phyloP scores from a whole-genome alignment of 1,284 basidiomycete species.

The Phylloporus sp. region DNA sequence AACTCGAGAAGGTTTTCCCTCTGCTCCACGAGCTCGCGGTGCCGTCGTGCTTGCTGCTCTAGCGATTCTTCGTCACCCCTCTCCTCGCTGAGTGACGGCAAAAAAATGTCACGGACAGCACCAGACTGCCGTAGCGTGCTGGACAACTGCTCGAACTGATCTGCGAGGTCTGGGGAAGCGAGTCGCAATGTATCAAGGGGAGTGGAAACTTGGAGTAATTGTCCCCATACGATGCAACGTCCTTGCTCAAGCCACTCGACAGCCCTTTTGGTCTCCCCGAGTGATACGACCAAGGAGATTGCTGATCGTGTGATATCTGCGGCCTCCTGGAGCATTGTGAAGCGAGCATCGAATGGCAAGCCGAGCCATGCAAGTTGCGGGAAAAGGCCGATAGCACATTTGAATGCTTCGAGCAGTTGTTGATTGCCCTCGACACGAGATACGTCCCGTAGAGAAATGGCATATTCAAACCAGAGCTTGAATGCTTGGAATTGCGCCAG shows the following conservation, averaged over 20 bases:
- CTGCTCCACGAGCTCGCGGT: conserved; percentile 3
- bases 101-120: neutral
- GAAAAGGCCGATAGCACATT: conserved; percentile 8
- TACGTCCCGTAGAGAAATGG: neutral
- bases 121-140: neutral
- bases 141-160: neutral
- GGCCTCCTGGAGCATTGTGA: neutral
- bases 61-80: neutral
- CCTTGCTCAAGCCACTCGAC: conserved; percentile 19
- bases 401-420: neutral
- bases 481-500: neutral
- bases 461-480: neutral
- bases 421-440: neutral
- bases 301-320: conserved; percentile 4
- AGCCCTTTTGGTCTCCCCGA: neutral
- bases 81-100: neutral
- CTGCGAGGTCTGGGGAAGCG: neutral
- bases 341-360: conserved; percentile 8
- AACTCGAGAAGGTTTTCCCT: conserved; percentile 5
- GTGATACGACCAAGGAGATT: neutral
- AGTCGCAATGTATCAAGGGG: conserved; percentile 4
- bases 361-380: conserved; percentile 17
- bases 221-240: conserved; percentile 16
- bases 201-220: conserved; percentile 6
- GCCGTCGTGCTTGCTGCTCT: neutral